Conservation (phyloP, 176 grass and related monocot species). For the Bolboschoenus planiculmis region DNA sequence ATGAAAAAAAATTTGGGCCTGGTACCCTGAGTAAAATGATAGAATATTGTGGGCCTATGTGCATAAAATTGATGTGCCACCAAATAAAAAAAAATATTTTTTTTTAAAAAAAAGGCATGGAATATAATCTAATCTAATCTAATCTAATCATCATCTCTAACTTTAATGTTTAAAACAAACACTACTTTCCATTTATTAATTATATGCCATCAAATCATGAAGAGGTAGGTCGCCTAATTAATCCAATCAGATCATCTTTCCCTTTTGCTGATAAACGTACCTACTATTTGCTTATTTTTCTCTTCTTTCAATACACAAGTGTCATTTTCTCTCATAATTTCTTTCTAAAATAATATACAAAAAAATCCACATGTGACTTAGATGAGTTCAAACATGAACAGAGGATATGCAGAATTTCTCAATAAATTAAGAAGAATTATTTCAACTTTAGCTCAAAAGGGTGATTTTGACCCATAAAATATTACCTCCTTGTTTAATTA, state of each 20-base stretch:
- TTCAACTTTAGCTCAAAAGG: not conserved
- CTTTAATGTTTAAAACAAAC: constrained; percentile 23
- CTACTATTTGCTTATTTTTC: not conserved
- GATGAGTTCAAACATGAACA: not conserved
- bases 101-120: too few relatives aligned
- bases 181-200: constrained; percentile 13
- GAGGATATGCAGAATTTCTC: not conserved
- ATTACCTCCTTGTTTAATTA: not conserved
- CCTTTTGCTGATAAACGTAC: constrained; percentile 12
- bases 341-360: not conserved
- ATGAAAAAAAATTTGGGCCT: constrained; percentile 1
- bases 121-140: too few relatives aligned
- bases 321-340: constrained; percentile 7
- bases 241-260: constrained; percentile 1
- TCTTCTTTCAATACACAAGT: not conserved
- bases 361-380: not conserved
- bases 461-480: not conserved
- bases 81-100: constrained; percentile 4
- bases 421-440: not conserved
- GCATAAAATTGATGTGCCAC: not conserved
- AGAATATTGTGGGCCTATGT: not conserved
- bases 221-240: constrained; percentile 20
- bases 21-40: not conserved
- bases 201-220: constrained; percentile 12
- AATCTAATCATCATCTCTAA: not conserved